phyloP scores from a whole-genome alignment of 2,329 filamentous ascomycete species.

The Penicillium digitatum region DNA sequence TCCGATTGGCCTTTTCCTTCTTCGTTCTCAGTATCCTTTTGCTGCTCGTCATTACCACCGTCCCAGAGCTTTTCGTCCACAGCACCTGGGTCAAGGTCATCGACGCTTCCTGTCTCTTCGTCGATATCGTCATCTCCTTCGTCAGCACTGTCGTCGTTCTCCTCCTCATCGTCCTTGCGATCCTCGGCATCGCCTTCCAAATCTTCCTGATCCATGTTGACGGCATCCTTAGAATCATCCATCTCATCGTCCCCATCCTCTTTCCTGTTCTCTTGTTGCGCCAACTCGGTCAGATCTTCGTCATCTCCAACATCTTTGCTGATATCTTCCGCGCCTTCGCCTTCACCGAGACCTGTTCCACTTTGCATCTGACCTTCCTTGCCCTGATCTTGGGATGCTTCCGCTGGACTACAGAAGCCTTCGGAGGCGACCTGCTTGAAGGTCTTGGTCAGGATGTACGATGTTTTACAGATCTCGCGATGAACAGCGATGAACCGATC shows the following conservation, averaged over 20 bases:
- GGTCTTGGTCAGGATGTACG: slow-evolving; percentile 68
- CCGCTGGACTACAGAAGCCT: slow-evolving; percentile 87
- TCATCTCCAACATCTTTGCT: slow-evolving; percentile 94
- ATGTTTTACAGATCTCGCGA: slow-evolving; percentile 66
- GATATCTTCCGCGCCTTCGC: slow-evolving; percentile 93
- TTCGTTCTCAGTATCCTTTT: slow-evolving; percentile 72
- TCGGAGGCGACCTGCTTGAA: slow-evolving; percentile 76
- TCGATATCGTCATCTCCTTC: slow-evolving; percentile 70
- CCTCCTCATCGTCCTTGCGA: slow-evolving; percentile 41
- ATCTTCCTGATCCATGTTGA: slow-evolving; percentile 71
- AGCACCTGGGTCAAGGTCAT: slow-evolving; percentile 81
- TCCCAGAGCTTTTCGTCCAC: slow-evolving; percentile 99
- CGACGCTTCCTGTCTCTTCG: slow-evolving; percentile 84
- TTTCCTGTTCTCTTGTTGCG: slow-evolving; percentile 71
- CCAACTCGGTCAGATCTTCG: slow-evolving; percentile 86
- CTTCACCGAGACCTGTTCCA: slow-evolving; percentile 90
- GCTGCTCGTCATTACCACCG: slow-evolving; percentile 65
- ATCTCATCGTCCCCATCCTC: slow-evolving; percentile 45
- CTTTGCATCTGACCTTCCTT: slow-evolving; percentile 77
- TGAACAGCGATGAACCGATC: slow-evolving; percentile 62
- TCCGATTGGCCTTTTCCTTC: slow-evolving; percentile 50
- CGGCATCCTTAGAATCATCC: slow-evolving; percentile 46
- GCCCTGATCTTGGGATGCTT: slow-evolving; percentile 68
- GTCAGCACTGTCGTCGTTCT: slow-evolving; percentile 60
- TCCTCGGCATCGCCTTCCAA: slow-evolving; percentile 80